Evolutionary conservation across 345 rosid species (phyloP).

Genomic region (Angophora floribunda): DNA sequence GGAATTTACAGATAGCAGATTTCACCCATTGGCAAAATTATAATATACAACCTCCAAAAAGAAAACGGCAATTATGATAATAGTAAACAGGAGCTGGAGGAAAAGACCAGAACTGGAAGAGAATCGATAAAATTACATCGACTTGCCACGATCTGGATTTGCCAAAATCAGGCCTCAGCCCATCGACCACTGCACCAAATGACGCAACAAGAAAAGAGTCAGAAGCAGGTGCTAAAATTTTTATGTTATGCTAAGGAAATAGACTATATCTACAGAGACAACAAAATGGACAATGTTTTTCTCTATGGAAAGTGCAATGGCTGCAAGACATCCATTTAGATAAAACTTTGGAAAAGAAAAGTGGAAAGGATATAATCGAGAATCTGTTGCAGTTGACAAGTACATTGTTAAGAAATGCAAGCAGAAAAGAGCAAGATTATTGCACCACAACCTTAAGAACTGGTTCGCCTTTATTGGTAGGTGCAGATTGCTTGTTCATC

Average conservation of each 20-base stretch:
- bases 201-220: not conserved
- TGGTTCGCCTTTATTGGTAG: constrained; percentile 71
- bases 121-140: not conserved
- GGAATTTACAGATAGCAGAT: not conserved
- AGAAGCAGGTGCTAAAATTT: not conserved
- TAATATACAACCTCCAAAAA: not conserved
- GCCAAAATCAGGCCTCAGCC: not conserved
- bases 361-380: not conserved
- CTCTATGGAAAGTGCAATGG: not conserved
- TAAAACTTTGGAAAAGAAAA: not conserved
- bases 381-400: not conserved
- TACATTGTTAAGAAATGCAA: not conserved
- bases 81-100: not conserved
- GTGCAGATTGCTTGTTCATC: constrained; percentile 71
- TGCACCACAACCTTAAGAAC: constrained; percentile 52
- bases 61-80: not conserved
- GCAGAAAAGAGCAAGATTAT: not conserved
- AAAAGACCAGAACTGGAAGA: not conserved
- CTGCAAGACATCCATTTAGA: not conserved
- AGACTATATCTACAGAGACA: not conserved
- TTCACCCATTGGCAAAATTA: not conserved
- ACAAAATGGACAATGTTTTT: not conserved
- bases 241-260: not conserved
- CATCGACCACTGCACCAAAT: not conserved
- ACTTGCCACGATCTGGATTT: not conserved